Evolutionary conservation across 2,329 filamentous ascomycete genomes (phyloP).

Genomic region (Fusarium nelsonii): DNA sequence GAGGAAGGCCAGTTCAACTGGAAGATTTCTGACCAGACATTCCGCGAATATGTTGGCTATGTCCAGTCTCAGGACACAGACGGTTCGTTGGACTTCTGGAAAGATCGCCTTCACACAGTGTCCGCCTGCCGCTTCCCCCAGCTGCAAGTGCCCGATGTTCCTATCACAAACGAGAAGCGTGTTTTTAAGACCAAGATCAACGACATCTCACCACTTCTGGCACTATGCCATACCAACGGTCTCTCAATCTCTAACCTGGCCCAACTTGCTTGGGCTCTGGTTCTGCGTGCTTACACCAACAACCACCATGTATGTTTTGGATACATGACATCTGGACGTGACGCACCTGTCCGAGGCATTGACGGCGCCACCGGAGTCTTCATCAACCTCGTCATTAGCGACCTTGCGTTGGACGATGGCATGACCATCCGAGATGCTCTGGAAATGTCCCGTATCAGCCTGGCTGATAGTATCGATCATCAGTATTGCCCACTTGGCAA

Average conservation of each 20-base stretch:
- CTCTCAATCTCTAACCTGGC: neutral
- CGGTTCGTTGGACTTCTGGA: neutral
- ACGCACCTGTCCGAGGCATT: neutral
- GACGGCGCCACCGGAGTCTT: neutral
- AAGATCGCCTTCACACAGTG: neutral
- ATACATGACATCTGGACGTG: neutral
- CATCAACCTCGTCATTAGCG: neutral
- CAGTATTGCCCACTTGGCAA: neutral
- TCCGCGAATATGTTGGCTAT: neutral
- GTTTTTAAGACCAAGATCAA: neutral
- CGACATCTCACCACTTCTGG: neutral
- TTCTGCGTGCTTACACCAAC: neutral
- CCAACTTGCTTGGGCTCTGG: neutral
- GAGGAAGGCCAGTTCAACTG: neutral
- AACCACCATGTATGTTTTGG: neutral
- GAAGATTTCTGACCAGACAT: neutral
- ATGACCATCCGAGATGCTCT: neutral
- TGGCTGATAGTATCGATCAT: neutral
- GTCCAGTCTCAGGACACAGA: neutral
- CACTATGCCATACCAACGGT: neutral
- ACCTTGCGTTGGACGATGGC: neutral
- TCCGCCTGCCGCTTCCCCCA: neutral
- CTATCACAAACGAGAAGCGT: neutral
- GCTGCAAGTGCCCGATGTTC: neutral
- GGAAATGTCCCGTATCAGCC: neutral